Evolutionary conservation across 495 filamentous ascomycete species (phyloP).

Genomic region (Xylaria nigripes): DNA sequence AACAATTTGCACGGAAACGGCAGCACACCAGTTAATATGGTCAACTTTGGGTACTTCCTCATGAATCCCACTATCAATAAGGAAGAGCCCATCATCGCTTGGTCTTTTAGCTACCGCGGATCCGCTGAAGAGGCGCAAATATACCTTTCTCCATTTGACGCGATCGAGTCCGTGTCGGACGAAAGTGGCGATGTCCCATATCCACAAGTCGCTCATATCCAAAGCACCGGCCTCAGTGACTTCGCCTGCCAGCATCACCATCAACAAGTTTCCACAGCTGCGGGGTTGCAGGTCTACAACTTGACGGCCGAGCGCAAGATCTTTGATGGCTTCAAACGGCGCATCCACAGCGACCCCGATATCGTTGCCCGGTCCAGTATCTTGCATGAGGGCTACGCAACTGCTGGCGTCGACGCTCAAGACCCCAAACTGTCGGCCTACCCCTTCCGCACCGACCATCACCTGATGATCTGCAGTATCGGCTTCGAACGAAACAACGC

Average conservation of each 20-base stretch:
- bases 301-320: slow-evolving; percentile 15
- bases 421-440: slow-evolving; percentile 26
- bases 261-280: neutral
- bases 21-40: slow-evolving; percentile 27
- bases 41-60: slow-evolving; percentile 38
- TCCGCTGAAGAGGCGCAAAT: slow-evolving; percentile 11
- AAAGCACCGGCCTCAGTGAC: neutral
- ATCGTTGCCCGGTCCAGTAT: slow-evolving; percentile 15
- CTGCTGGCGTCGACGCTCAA: slow-evolving; percentile 20
- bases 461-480: neutral
- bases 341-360: slow-evolving; percentile 6
- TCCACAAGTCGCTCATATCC: slow-evolving; percentile 1
- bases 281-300: slow-evolving; percentile 15
- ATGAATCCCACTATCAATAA: slow-evolving; percentile 25
- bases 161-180: slow-evolving; percentile 6
- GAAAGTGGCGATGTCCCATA: slow-evolving; percentile 14
- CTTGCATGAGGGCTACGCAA: slow-evolving; percentile 34
- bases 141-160: slow-evolving; percentile 16
- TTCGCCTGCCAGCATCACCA: neutral
- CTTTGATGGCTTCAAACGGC: slow-evolving; percentile 14
- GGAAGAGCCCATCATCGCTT: slow-evolving; percentile 10
- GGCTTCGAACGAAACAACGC: neutral
- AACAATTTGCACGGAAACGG: slow-evolving; percentile 23
- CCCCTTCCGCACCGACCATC: slow-evolving; percentile 24
- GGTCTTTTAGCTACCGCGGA: slow-evolving; percentile 19